Evolutionary conservation across 2,329 filamentous ascomycete genomes (phyloP).

Genomic region (Alternaria solani): DNA sequence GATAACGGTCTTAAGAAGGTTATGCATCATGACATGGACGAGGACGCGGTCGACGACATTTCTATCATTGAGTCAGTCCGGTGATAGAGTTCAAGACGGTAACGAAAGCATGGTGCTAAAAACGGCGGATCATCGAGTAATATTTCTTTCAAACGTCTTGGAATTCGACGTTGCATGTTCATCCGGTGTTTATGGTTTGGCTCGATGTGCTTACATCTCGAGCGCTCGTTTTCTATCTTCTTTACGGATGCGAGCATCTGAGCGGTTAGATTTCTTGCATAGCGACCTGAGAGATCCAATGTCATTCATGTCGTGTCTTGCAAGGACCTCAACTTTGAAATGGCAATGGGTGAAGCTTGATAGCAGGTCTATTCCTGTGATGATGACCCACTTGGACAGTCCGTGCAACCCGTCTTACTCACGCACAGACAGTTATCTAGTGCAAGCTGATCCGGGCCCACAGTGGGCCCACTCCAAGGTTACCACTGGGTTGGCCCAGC

Average conservation of each 20-base stretch:
- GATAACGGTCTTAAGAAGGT: slow-evolving; percentile 45
- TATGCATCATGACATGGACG: slow-evolving; percentile 31
- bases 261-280: slow-evolving; percentile 27
- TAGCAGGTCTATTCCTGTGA: neutral
- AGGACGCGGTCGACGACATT: slow-evolving; percentile 39
- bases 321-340: neutral
- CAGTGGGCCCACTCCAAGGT: neutral
- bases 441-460: slow-evolving; percentile 1
- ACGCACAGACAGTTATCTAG: slow-evolving; percentile 5
- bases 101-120: slow-evolving; percentile 1
- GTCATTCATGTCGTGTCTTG: neutral
- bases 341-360: neutral
- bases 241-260: slow-evolving; percentile 15
- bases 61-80: slow-evolving; percentile 39
- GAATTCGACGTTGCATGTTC: slow-evolving; percentile 25
- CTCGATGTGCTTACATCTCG: slow-evolving; percentile 6
- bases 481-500: neutral
- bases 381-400: neutral
- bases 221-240: neutral
- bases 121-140: slow-evolving; percentile 3
- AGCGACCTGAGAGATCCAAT: slow-evolving; percentile 6
- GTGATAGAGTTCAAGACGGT: slow-evolving; percentile 15
- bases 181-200: slow-evolving; percentile 26
- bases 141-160: slow-evolving; percentile 3
- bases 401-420: neutral